A percentile compares a stretch with the other conserved stretches of the same genome.
phyloP scores from a whole-genome alignment of 495 filamentous ascomycete genomes.

The Aspergillus leporis region DNA sequence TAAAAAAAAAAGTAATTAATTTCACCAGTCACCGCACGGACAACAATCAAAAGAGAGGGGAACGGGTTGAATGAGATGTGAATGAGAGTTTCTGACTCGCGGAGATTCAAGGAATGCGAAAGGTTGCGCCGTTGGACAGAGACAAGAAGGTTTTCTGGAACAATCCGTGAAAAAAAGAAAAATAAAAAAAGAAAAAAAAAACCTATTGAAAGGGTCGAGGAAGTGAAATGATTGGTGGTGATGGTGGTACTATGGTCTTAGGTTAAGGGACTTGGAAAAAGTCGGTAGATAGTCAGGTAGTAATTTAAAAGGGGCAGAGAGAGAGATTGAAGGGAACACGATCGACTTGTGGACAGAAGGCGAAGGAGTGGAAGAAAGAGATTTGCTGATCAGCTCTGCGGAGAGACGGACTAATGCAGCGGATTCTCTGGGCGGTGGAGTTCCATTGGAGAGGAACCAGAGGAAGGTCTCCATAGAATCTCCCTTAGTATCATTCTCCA shows the following conservation, averaged over 20 bases:
- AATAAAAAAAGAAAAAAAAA: neutral
- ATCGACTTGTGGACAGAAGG: neutral
- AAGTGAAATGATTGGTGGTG: neutral
- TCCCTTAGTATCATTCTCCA: neutral
- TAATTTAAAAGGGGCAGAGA: neutral
- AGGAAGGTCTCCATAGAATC: no score
- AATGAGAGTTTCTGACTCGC: neutral
- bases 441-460: neutral
- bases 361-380: neutral
- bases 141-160: neutral
- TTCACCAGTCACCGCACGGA: neutral
- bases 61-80: neutral
- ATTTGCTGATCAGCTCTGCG: conserved; percentile 2
- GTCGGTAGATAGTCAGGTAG: no score
- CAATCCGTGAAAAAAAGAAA: neutral
- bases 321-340: neutral
- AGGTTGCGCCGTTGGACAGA: neutral
- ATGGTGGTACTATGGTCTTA: neutral
- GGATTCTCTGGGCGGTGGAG: neutral
- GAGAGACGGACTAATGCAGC: neutral
- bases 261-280: neutral
- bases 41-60: neutral
- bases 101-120: neutral
- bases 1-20: neutral
- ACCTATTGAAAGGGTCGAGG: neutral